Evolutionary conservation across 2,329 filamentous ascomycete species (phyloP).

Genomic region (Ophiostoma novo-ulmi): DNA sequence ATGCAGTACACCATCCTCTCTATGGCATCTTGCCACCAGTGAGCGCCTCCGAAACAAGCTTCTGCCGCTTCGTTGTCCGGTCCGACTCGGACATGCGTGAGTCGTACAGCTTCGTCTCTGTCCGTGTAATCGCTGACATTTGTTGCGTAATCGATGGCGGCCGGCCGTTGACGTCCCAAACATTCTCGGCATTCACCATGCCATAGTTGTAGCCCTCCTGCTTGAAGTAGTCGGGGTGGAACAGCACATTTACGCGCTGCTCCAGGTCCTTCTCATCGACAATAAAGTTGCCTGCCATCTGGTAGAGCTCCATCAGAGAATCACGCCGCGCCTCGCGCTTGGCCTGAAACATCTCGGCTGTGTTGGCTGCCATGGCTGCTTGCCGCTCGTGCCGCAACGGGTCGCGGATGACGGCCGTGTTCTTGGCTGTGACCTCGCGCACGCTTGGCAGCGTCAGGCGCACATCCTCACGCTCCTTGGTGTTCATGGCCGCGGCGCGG

Average conservation of each 20-base stretch:
- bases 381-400: conserved; percentile 56
- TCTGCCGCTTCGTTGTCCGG: conserved; percentile 47
- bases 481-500: conserved; percentile 44
- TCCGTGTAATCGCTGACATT: conserved; percentile 38
- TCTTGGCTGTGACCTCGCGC: conserved; percentile 45
- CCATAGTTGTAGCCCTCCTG: conserved; percentile 37
- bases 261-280: conserved; percentile 73
- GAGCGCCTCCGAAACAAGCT: conserved; percentile 53
- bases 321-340: conserved; percentile 60
- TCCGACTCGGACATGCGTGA: conserved; percentile 38
- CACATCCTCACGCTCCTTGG: conserved; percentile 63
- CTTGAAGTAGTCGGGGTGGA: conserved; percentile 57
- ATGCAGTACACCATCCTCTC: background rate
- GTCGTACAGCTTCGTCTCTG: conserved; percentile 35
- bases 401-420: conserved; percentile 54
- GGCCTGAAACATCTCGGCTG: conserved; percentile 41
- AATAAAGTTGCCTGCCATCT: conserved; percentile 83
- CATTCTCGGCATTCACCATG: conserved; percentile 39
- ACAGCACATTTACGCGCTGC: conserved; percentile 67
- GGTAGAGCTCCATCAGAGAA: conserved; percentile 79
- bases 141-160: conserved; percentile 45
- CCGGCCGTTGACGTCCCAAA: conserved; percentile 48
- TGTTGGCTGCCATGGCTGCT: conserved; percentile 39
- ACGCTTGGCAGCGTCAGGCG: conserved; percentile 64
- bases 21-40: conserved; percentile 52